Conservation (phyloP, 345 rosid genomes). For the Ceriops decandra region DNA sequence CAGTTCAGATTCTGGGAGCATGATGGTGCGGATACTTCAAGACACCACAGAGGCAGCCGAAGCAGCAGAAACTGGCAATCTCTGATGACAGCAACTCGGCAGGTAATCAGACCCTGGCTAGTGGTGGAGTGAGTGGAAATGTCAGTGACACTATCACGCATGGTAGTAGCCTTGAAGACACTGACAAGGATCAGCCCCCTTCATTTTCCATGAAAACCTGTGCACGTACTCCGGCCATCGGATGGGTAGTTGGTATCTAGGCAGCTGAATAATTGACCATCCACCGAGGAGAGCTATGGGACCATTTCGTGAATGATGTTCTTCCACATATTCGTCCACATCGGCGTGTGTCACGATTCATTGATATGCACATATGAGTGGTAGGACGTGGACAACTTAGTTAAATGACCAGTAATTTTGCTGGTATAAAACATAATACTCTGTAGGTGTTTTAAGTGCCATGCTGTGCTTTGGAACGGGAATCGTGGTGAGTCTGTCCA, state of each 20-base stretch:
- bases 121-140: conserved; percentile 20
- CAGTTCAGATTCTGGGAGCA: conserved; percentile 41
- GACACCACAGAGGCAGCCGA: conserved; percentile 35
- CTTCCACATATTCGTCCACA: conserved; percentile 12
- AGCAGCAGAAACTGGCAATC: conserved; percentile 35
- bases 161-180: conserved; percentile 27
- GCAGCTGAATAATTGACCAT: conserved; percentile 3
- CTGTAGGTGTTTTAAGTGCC: conserved; percentile 5
- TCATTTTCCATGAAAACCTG: conserved; percentile 23
- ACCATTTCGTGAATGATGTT: conserved; percentile 5
- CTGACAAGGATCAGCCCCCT: conserved; percentile 19
- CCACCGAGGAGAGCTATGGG: not conserved
- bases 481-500: not conserved
- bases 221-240: conserved; percentile 33
- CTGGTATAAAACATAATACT: conserved; percentile 6
- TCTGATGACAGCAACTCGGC: conserved; percentile 26
- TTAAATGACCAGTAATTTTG: conserved; percentile 23
- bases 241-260: conserved; percentile 18
- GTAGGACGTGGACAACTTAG: conserved; percentile 18
- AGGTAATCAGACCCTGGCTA: conserved; percentile 14
- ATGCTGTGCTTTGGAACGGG: conserved; percentile 6
- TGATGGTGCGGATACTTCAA: conserved; percentile 37
- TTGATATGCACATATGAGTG: conserved; percentile 34
- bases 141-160: conserved; percentile 3
- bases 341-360: conserved; percentile 5